Conservation (phyloP, 2,329 filamentous ascomycete species). For the Berkeleyomyces basicola region DNA sequence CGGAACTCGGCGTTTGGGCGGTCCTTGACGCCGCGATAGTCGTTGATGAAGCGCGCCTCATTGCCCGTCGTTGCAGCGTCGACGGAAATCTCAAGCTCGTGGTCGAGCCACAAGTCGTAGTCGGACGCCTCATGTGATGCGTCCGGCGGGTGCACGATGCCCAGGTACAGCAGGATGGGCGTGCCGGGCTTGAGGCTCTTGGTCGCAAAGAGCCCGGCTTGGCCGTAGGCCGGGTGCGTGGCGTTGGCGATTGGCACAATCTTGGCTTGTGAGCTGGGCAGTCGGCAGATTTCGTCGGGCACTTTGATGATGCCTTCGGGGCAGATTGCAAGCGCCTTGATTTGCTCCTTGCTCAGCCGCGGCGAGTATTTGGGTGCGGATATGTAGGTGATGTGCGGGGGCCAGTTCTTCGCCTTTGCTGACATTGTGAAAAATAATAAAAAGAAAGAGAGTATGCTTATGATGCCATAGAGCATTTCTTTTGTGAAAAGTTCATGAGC, state of each 20-base stretch:
- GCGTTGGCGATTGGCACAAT: conserved; percentile 36
- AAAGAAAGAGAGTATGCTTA: neutral
- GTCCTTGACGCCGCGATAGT: conserved; percentile 41
- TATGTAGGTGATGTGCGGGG: conserved; percentile 35
- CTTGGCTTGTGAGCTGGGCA: conserved; percentile 32
- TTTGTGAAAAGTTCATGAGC: no score
- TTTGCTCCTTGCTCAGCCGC: conserved; percentile 27
- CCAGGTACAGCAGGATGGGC: conserved; percentile 46
- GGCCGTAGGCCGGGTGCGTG: conserved; percentile 39
- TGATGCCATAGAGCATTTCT: no score
- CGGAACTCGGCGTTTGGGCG: conserved; percentile 42
- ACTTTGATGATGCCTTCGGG: conserved; percentile 18
- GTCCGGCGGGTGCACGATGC: conserved; percentile 33
- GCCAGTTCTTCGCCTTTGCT: conserved; percentile 40
- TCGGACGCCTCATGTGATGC: conserved; percentile 27
- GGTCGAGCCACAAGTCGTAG: conserved; percentile 49
- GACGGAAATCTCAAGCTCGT: conserved; percentile 38
- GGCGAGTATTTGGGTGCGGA: conserved; percentile 31
- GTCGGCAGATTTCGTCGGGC: conserved; percentile 22
- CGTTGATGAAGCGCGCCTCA: conserved; percentile 50
- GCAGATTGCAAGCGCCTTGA: conserved; percentile 17
- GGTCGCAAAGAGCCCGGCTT: conserved; percentile 43
- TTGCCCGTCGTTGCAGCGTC: conserved; percentile 43
- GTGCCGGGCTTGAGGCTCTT: conserved; percentile 34
- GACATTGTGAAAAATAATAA: neutral